phyloP scores from a whole-genome alignment of 192 early-diverging fungal genomes.

The Paraglomus occultum region DNA sequence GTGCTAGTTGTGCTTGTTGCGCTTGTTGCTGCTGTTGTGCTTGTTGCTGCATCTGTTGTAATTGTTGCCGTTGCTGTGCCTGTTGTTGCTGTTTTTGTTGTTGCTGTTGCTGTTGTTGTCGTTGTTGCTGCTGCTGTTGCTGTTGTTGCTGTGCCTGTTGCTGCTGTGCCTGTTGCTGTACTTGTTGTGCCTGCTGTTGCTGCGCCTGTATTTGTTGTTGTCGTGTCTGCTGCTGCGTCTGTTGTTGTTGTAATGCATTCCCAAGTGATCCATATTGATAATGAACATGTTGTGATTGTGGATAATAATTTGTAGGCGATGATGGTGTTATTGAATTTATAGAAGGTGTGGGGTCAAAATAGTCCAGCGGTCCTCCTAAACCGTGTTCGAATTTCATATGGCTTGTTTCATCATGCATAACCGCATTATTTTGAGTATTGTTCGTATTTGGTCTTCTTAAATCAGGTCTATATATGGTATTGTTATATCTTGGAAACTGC shows the following conservation, averaged over 20 bases:
- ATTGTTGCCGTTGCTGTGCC: not conserved
- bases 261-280: slow-evolving; percentile 25
- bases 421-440: slow-evolving; percentile 26
- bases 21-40: not conserved
- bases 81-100: not conserved
- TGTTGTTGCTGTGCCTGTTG: not conserved
- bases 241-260: slow-evolving; percentile 24
- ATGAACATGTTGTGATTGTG: slow-evolving; percentile 21
- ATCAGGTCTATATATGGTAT: slow-evolving; percentile 23
- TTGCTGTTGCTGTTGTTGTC: not conserved
- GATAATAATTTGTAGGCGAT: slow-evolving; percentile 21
- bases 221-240: not conserved
- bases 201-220: not conserved
- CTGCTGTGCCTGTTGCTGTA: not conserved
- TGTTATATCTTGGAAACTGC: slow-evolving; percentile 21
- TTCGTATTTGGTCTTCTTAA: slow-evolving; percentile 20
- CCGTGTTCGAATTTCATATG: slow-evolving; percentile 29
- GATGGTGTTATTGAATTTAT: not conserved
- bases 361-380: slow-evolving; percentile 27
- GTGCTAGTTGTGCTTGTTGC: not conserved
- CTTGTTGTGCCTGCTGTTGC: not conserved
- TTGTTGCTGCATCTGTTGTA: too few species aligned
- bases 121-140: not conserved
- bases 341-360: slow-evolving; percentile 16
- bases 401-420: slow-evolving; percentile 24